phyloP scores from a whole-genome alignment of 495 filamentous ascomycete species.

The Geopyxis carbonaria region DNA sequence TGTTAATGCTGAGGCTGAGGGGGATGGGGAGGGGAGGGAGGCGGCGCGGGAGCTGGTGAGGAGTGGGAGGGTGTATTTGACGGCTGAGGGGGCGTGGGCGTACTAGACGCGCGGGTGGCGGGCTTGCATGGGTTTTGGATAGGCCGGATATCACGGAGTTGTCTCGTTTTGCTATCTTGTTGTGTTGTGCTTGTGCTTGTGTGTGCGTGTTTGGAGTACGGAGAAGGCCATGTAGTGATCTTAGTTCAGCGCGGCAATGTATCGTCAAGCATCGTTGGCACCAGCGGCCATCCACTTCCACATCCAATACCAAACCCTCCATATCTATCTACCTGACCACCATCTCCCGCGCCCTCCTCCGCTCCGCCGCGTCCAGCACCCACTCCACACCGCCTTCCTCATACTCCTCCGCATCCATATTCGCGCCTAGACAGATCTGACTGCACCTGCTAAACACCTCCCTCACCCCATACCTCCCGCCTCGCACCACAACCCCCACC shows the following conservation, averaged over 20 bases:
- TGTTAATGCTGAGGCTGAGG: constrained; percentile 2
- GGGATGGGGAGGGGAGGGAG: constrained; percentile 3
- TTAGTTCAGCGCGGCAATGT: no score
- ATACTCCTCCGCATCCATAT: constrained; percentile 98
- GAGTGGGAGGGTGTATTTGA: constrained; percentile 8
- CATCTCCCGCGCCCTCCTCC: constrained; percentile 43
- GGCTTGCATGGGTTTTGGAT: no score
- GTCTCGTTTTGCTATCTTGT: no score
- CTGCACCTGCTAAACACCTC: constrained; percentile 63
- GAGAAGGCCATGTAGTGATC: no score
- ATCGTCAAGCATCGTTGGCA: no score
- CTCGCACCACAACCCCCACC: constrained; percentile 54
- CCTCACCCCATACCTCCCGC: constrained; percentile 58
- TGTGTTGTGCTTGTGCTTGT: no score
- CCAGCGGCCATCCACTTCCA: no score
- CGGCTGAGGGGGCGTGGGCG: constrained; percentile 11
- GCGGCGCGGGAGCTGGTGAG: constrained; percentile 9
- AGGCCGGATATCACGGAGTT: no score
- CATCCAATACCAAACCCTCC: background rate
- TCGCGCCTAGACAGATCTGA: constrained; percentile 78
- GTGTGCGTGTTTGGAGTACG: no score
- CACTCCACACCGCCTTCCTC: constrained; percentile 46
- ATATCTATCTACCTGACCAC: constrained; percentile 24
- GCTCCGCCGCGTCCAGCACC: constrained; percentile 46
- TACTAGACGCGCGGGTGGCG: no score